Percentiles rank a stretch among this genome's conserved stretches.
Conservation (phyloP, 2,329 filamentous ascomycete genomes). For the Berkeleyomyces basicola region DNA sequence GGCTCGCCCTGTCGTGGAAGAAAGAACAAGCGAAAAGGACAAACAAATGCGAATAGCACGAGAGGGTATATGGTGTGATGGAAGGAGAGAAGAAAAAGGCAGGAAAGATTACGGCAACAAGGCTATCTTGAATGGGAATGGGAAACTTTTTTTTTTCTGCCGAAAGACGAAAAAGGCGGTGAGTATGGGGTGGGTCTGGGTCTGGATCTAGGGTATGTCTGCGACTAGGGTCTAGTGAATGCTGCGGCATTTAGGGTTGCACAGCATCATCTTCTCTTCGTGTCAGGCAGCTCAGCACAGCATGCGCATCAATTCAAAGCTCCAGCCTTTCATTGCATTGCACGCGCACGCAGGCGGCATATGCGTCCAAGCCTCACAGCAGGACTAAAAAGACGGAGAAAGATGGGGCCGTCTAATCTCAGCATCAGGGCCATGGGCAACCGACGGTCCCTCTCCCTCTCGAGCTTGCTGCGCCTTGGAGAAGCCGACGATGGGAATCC, state of each 20-base stretch:
- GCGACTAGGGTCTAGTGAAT: neutral
- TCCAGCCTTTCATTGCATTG: no score
- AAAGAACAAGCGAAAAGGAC: slow-evolving; percentile 12
- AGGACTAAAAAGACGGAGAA: neutral
- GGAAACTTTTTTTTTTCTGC: slow-evolving; percentile 14
- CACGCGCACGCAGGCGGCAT: neutral
- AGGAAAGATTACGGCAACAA: slow-evolving; percentile 11
- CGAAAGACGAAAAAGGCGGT: slow-evolving; percentile 7
- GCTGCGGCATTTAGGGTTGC: neutral
- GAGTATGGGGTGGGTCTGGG: neutral
- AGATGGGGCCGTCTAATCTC: neutral
- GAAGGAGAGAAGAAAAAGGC: slow-evolving; percentile 1
- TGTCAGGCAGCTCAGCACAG: no score
- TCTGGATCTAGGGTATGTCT: neutral
- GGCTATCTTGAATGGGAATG: slow-evolving; percentile 14
- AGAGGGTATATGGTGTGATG: slow-evolving; percentile 12
- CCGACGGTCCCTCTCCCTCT: slow-evolving; percentile 1
- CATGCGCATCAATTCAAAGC: no score
- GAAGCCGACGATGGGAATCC: neutral
- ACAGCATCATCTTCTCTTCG: no score
- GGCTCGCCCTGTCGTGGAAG: slow-evolving; percentile 34
- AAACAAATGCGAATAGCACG: neutral
- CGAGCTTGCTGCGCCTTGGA: slow-evolving; percentile 1
- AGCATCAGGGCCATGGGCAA: neutral
- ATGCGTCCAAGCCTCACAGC: neutral